phyloP scores from a whole-genome alignment of 2,329 filamentous ascomycete species.

The Fusarium siculi region DNA sequence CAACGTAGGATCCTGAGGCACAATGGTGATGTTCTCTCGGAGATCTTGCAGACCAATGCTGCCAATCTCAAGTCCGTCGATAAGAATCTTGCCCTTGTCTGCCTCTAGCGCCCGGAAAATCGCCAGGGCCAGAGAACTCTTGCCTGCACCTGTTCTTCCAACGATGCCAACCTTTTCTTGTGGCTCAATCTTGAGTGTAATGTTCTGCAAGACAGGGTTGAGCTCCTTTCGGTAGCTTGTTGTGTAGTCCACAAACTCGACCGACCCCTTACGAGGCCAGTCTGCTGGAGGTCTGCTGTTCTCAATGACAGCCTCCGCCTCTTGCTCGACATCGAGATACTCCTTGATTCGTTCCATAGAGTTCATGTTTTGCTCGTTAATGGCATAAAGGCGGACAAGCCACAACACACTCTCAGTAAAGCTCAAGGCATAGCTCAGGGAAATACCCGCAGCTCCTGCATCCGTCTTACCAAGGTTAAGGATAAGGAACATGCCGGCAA shows the following conservation, averaged over 20 bases:
- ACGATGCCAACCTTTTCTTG: conserved; percentile 96
- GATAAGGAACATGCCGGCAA: conserved; percentile 91
- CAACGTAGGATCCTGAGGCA: conserved; percentile 94
- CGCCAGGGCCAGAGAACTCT: conserved; percentile 92
- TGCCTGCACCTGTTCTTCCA: conserved; percentile 93
- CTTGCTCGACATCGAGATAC: conserved; percentile 95
- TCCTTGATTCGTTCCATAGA: conserved; percentile 97
- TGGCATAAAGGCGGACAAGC: conserved; percentile 92
- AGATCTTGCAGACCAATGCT: conserved; percentile 92
- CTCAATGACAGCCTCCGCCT: conserved; percentile 81
- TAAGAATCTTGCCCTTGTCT: conserved; percentile 86
- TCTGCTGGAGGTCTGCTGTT: conserved; percentile 79
- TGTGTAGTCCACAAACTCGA: conserved; percentile 89
- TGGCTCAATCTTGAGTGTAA: conserved; percentile 87
- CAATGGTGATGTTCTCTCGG: conserved; percentile 94
- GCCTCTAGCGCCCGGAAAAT: conserved; percentile 95
- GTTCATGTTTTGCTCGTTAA: conserved; percentile 99
- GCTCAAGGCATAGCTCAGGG: conserved; percentile 93
- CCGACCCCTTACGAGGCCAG: conserved; percentile 87
- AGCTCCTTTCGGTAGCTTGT: conserved; percentile 90
- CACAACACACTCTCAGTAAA: conserved; percentile 98
- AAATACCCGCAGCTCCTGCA: conserved; percentile 90
- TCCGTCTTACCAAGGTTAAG: conserved; percentile 84
- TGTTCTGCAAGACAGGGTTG: conserved; percentile 83
- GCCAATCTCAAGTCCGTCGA: conserved; percentile 92